Evolutionary conservation across 805 yeast species (phyloP).

Genomic region (Candida gorgasii): DNA sequence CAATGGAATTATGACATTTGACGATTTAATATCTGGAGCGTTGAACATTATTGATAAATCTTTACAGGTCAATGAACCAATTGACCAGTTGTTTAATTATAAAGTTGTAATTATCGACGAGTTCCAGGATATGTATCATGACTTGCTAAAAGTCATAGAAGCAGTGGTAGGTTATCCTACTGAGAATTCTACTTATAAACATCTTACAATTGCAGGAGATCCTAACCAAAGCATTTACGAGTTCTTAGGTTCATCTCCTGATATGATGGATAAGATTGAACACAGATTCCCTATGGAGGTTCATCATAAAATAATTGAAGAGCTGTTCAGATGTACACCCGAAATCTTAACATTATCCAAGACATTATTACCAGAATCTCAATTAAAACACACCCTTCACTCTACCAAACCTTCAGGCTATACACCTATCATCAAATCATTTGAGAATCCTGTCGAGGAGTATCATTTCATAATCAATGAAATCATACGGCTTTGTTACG

Average conservation of each 20-base stretch:
- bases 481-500: conserved; percentile 39
- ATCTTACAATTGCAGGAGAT: conserved; percentile 71
- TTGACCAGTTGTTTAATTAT: conserved; percentile 22
- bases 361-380: conserved; percentile 10
- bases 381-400: conserved; percentile 4
- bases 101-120: conserved; percentile 63
- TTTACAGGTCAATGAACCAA: background rate
- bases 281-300: conserved; percentile 21
- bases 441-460: conserved; percentile 33
- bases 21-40: conserved; percentile 36
- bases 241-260: conserved; percentile 56
- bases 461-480: conserved; percentile 46
- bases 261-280: conserved; percentile 29
- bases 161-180: conserved; percentile 39
- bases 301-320: conserved; percentile 40
- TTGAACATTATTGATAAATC: conserved; percentile 28
- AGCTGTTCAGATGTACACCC: conserved; percentile 64
- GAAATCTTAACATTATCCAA: conserved; percentile 51
- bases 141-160: conserved; percentile 45
- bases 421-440: conserved; percentile 23
- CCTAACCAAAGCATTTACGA: conserved; percentile 69
- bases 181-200: conserved; percentile 32
- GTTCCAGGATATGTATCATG: conserved; percentile 67
- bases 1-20: conserved; percentile 36
- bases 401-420: conserved; percentile 21